phyloP scores from a whole-genome alignment of 2,329 filamentous ascomycete species.

The Trichoderma oligosporum region DNA sequence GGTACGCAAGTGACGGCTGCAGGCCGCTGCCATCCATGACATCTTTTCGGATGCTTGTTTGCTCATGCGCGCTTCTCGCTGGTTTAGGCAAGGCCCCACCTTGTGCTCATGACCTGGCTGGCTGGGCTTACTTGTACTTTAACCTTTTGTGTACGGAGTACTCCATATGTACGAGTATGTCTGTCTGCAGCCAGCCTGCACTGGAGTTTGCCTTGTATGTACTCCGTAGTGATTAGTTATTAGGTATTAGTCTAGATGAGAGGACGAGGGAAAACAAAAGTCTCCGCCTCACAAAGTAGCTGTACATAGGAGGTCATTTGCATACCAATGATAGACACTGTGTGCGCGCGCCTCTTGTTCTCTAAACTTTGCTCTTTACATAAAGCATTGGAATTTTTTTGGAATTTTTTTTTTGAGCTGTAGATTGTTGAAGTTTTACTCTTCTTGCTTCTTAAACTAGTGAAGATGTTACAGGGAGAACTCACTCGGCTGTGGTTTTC shows the following conservation, averaged over 20 bases:
- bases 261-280: neutral
- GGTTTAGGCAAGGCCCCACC: constrained; percentile 19
- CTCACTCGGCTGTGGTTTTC: too few relatives aligned
- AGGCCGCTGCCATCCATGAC: constrained; percentile 2
- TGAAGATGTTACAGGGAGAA: neutral
- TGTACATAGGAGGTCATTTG: constrained; percentile 13
- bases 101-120: constrained; percentile 18
- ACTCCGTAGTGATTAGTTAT: too few relatives aligned
- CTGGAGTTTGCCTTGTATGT: too few relatives aligned
- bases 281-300: constrained; percentile 5
- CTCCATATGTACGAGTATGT: too few relatives aligned
- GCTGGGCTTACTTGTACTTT: constrained; percentile 9
- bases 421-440: neutral
- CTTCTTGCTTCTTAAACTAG: too few relatives aligned
- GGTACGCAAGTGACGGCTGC: neutral
- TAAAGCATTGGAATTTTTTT: neutral
- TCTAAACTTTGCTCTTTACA: too few relatives aligned
- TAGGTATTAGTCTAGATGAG: too few relatives aligned
- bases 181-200: too few relatives aligned
- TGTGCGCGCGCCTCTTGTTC: too few relatives aligned
- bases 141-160: too few relatives aligned
- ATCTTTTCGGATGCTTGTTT: neutral
- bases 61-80: constrained; percentile 9
- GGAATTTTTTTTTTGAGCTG: neutral
- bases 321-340: too few relatives aligned